Evolutionary conservation across 1,139 yeast genomes (phyloP).

Genomic region (Taphrina pruni): DNA sequence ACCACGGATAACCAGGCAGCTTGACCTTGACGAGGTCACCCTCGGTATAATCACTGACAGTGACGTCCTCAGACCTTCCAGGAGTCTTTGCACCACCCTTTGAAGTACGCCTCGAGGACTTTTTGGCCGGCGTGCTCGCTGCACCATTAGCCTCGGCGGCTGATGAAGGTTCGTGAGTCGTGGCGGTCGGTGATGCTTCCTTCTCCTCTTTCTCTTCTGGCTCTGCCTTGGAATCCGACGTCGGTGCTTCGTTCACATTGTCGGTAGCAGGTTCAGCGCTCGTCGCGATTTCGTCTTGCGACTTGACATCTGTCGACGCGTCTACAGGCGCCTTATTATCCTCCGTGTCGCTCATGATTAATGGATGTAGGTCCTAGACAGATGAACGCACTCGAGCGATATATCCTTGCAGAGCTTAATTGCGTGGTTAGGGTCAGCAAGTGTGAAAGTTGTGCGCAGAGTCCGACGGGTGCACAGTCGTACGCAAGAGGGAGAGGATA

Average conservation of each 20-base stretch:
- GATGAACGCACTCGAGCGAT: too few relatives aligned
- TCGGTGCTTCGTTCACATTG: not conserved
- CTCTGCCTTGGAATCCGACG: conserved; percentile 3
- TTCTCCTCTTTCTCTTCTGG: not conserved
- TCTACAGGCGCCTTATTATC: conserved; percentile 3
- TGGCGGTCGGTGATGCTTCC: too few relatives aligned
- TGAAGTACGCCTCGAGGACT: conserved; percentile 11
- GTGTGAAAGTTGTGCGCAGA: not conserved
- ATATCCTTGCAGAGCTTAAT: not conserved
- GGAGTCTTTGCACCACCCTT: conserved; percentile 18
- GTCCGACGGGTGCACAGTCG: not conserved
- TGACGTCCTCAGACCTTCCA: conserved; percentile 18
- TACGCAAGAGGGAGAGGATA: not conserved
- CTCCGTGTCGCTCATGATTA: conserved; percentile 19
- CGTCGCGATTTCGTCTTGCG: not conserved
- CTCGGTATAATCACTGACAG: conserved; percentile 12
- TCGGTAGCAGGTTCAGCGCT: not conserved
- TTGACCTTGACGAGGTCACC: conserved; percentile 40
- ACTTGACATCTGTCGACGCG: conserved; percentile 15
- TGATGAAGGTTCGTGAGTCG: not conserved
- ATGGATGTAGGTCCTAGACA: not conserved
- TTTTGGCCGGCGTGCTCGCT: conserved; percentile 12
- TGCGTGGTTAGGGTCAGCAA: not conserved
- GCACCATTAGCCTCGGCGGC: not conserved
- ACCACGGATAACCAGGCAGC: conserved; percentile 42